phyloP scores from a whole-genome alignment of 176 grass and related monocot species.

The Hordeum marinum region DNA sequence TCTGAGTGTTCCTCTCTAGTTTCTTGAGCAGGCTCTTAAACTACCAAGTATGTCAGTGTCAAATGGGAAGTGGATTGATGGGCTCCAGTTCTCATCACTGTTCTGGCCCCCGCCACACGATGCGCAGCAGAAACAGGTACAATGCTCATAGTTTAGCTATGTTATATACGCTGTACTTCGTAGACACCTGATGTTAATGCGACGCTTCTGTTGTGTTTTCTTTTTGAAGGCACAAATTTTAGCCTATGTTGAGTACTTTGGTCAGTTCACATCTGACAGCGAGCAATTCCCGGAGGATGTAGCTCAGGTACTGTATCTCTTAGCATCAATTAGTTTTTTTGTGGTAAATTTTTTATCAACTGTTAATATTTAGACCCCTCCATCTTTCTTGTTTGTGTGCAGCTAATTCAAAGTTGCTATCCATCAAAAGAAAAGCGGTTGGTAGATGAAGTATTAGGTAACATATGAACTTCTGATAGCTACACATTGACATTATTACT shows the following conservation, averaged over 20 bases:
- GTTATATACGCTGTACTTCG: not conserved
- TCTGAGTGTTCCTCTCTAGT: slow-evolving; percentile 33
- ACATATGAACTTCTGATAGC: slow-evolving; percentile 18
- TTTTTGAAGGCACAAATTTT: slow-evolving; percentile 86
- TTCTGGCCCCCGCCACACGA: slow-evolving; percentile 82
- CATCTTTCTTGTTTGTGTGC: slow-evolving; percentile 28
- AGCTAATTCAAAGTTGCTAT: slow-evolving; percentile 96
- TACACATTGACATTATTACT: not conserved
- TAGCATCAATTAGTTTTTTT: not conserved
- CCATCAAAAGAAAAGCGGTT: slow-evolving; percentile 86
- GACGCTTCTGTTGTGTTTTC: not conserved
- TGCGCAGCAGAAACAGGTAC: slow-evolving; percentile 79
- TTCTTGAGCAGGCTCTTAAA: slow-evolving; percentile 55
- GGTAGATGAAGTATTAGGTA: slow-evolving; percentile 99
- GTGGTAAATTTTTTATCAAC: not conserved
- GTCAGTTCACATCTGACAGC: slow-evolving; percentile 87
- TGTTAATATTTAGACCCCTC: not conserved
- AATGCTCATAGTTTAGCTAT: slow-evolving; percentile 11
- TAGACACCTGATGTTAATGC: not conserved
- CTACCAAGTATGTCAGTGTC: slow-evolving; percentile 63
- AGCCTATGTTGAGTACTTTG: slow-evolving; percentile 98
- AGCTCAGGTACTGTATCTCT: slow-evolving; percentile 66
- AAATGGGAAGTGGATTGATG: slow-evolving; percentile 79
- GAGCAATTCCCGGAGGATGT: slow-evolving; percentile 96
- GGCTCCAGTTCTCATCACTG: slow-evolving; percentile 83